Evolutionary conservation across 2,329 filamentous ascomycete genomes (phyloP).

Genomic region (Penicillium vulpinum): DNA sequence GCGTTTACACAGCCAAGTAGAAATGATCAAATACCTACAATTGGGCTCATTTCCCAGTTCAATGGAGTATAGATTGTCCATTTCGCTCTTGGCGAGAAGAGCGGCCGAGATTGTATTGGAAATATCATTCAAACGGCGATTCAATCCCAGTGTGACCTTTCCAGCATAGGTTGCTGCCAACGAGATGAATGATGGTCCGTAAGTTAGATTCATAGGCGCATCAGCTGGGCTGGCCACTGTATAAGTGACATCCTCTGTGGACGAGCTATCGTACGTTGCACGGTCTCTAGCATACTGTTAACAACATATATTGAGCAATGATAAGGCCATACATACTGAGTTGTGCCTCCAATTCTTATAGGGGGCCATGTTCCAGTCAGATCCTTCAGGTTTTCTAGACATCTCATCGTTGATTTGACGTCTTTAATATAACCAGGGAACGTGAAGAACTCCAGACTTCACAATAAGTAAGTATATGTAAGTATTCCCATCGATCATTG

Average conservation of each 20-base stretch:
- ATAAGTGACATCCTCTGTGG: slow-evolving; percentile 52
- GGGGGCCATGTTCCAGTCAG: slow-evolving; percentile 55
- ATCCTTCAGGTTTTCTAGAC: slow-evolving; percentile 54
- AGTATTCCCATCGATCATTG: too few relatives aligned
- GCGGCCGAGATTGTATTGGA: slow-evolving; percentile 58
- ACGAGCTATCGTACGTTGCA: slow-evolving; percentile 52
- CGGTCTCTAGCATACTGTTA: slow-evolving; percentile 44
- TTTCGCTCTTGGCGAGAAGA: slow-evolving; percentile 44
- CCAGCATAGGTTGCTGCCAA: slow-evolving; percentile 53
- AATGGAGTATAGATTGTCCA: slow-evolving; percentile 54
- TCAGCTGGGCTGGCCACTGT: slow-evolving; percentile 50
- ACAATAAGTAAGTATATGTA: background rate
- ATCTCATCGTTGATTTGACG: slow-evolving; percentile 53
- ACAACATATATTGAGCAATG: background rate
- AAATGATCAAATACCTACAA: slow-evolving; percentile 38
- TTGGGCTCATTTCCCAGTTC: slow-evolving; percentile 61
- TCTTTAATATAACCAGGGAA: slow-evolving; percentile 58
- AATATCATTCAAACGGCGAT: slow-evolving; percentile 55
- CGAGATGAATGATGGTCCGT: slow-evolving; percentile 54
- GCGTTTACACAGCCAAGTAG: background rate
- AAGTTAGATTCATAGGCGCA: slow-evolving; percentile 53
- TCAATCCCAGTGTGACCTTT: slow-evolving; percentile 53
- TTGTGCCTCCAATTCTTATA: slow-evolving; percentile 60
- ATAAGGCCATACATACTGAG: slow-evolving; percentile 41
- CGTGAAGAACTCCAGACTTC: slow-evolving; percentile 57